Percentiles rank a stretch among this genome's conserved stretches.
These are phyloP conservation scores for Arctium lappa DNA, from an alignment of 129 eudicot species.

Conservation along the genomic window DNA sequence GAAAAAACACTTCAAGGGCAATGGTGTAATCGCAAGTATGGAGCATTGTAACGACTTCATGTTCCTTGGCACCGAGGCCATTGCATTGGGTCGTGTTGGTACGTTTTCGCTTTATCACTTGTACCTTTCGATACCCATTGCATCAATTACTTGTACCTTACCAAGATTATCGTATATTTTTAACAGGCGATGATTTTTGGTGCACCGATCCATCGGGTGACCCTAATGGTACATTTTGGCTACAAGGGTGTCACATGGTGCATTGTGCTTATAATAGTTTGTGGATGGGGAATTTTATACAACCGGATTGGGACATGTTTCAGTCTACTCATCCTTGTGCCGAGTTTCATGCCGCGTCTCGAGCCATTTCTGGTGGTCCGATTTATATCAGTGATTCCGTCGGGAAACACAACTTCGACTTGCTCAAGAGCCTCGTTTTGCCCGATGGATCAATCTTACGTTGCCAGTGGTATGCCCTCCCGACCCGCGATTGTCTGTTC, in stretches of 20 bases:
- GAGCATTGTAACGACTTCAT: slow-evolving; percentile 97
- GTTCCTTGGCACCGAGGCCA: slow-evolving; percentile 93
- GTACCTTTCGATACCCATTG: background rate
- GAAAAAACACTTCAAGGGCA: slow-evolving; percentile 78
- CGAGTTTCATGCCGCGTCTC: slow-evolving; percentile 90
- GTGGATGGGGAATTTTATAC: slow-evolving; percentile 97
- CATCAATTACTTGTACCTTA: background rate
- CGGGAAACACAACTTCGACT: slow-evolving; percentile 70
- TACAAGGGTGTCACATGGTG: slow-evolving; percentile 98
- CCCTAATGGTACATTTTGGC: slow-evolving; percentile 94
- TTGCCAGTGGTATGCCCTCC: slow-evolving; percentile 75
- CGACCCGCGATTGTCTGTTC: slow-evolving; percentile 78
- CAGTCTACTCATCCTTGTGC: slow-evolving; percentile 94
- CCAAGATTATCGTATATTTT: background rate
- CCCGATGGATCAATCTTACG: slow-evolving; percentile 83
- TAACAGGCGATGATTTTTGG: slow-evolving; percentile 92
- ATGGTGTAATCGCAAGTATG: slow-evolving; percentile 94
- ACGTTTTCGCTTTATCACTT: background rate
- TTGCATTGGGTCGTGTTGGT: slow-evolving; percentile 91
- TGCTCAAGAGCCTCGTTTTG: slow-evolving; percentile 67
- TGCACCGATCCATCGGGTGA: slow-evolving; percentile 91
- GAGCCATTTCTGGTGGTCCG: slow-evolving; percentile 97
- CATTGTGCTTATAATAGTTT: slow-evolving; percentile 95
- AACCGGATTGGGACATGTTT: slow-evolving; percentile 99
- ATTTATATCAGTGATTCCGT: slow-evolving; percentile 84